Evolutionary conservation across 257 asterid species (phyloP).

Genomic region (Scutellaria baicalensis): DNA sequence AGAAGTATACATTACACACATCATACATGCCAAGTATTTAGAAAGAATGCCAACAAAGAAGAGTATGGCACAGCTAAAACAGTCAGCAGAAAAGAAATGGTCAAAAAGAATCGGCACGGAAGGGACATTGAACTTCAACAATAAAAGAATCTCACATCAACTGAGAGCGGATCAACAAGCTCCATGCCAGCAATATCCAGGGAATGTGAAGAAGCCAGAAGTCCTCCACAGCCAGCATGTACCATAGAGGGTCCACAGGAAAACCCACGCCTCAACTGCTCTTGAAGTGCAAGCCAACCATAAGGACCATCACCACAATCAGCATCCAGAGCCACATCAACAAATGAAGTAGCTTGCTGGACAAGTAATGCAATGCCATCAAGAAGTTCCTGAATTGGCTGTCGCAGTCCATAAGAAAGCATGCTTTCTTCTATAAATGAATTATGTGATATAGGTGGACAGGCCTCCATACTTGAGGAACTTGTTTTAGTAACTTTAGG

Average conservation of each 20-base stretch:
- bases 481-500: conserved; percentile 63
- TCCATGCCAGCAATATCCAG: conserved; percentile 95
- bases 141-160: conserved; percentile 54
- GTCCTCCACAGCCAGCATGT: conserved; percentile 99
- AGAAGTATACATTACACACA: background rate
- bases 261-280: conserved; percentile 96
- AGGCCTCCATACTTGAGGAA: conserved; percentile 58
- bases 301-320: conserved; percentile 95
- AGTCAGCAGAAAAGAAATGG: background rate
- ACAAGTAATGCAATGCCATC: conserved; percentile 92
- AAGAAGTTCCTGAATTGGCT: conserved; percentile 96
- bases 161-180: conserved; percentile 94
- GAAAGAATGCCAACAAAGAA: background rate
- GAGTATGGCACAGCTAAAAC: background rate
- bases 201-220: conserved; percentile 88
- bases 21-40: background rate
- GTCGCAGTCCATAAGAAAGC: conserved; percentile 87
- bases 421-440: conserved; percentile 84
- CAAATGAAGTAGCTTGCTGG: conserved; percentile 98
- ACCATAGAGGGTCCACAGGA: conserved; percentile 98
- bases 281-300: conserved; percentile 98
- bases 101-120: background rate
- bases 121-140: conserved; percentile 4
- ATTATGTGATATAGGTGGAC: conserved; percentile 59
- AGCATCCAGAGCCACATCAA: conserved; percentile 91